Percentiles rank a stretch among this genome's conserved stretches.
These are phyloP conservation scores for Fusarium hainanense DNA, from an alignment of 2,329 filamentous ascomycete species.

Conservation along the genomic window DNA sequence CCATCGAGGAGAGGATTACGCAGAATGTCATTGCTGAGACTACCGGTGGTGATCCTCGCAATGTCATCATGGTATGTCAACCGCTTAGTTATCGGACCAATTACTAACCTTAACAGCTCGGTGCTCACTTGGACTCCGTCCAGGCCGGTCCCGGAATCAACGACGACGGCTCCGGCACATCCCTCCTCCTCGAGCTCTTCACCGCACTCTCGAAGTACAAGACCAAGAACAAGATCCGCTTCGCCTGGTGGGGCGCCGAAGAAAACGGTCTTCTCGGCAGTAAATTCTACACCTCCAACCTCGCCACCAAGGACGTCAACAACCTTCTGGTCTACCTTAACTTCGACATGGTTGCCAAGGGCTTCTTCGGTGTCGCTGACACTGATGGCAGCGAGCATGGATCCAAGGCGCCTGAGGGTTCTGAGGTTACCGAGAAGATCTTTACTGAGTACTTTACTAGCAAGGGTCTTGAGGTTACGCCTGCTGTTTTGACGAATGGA, in stretches of 20 bases:
- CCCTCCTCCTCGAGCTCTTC: slow-evolving; percentile 36
- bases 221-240: slow-evolving; percentile 43
- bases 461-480: slow-evolving; percentile 48
- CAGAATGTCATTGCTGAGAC: slow-evolving; percentile 40
- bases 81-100: no score
- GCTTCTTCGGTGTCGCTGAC: slow-evolving; percentile 39
- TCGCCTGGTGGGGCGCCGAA: slow-evolving; percentile 41
- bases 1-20: slow-evolving; percentile 39
- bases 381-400: slow-evolving; percentile 42
- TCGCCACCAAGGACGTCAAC: slow-evolving; percentile 31
- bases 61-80: slow-evolving; percentile 39
- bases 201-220: slow-evolving; percentile 39
- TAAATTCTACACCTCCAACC: slow-evolving; percentile 32
- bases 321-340: slow-evolving; percentile 39
- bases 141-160: slow-evolving; percentile 40
- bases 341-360: slow-evolving; percentile 42
- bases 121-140: slow-evolving; percentile 35
- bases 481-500: slow-evolving; percentile 51
- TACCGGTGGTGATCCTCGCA: slow-evolving; percentile 28
- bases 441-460: slow-evolving; percentile 45
- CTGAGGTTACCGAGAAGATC: slow-evolving; percentile 43
- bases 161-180: slow-evolving; percentile 35
- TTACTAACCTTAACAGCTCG: no score
- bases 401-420: slow-evolving; percentile 44
- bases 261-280: slow-evolving; percentile 39